Evolutionary conservation across 2,329 filamentous ascomycete species (phyloP).

Genomic region (Alternaria postmessia): DNA sequence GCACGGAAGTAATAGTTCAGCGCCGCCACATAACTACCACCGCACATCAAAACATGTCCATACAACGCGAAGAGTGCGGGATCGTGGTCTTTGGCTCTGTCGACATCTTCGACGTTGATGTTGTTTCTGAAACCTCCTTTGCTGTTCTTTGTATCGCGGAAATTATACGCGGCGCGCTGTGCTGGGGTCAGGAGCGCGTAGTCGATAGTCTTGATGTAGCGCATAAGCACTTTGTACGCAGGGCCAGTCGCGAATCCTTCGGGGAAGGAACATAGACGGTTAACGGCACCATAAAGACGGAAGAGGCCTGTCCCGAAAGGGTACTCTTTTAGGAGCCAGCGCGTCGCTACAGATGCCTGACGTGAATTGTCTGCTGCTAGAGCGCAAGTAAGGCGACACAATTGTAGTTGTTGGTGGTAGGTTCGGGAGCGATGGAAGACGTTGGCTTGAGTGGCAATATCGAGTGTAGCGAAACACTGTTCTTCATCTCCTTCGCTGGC

Average conservation of each 20-base stretch:
- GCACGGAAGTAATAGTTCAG: constrained; percentile 83
- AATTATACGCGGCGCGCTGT: constrained; percentile 55
- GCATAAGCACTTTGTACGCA: constrained; percentile 87
- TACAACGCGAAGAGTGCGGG: constrained; percentile 86
- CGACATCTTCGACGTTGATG: constrained; percentile 50
- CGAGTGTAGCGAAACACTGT: constrained; percentile 81
- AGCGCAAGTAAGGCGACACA: constrained; percentile 84
- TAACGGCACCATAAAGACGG: constrained; percentile 81
- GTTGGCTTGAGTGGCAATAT: constrained; percentile 79
- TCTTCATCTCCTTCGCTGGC: constrained; percentile 72
- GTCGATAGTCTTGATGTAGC: constrained; percentile 92
- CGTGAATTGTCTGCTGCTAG: constrained; percentile 80
- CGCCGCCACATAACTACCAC: constrained; percentile 82
- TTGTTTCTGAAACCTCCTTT: constrained; percentile 50
- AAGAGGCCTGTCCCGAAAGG: constrained; percentile 83
- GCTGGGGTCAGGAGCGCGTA: constrained; percentile 66
- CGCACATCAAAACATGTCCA: constrained; percentile 86
- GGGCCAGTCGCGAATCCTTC: constrained; percentile 79
- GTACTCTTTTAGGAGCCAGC: constrained; percentile 85
- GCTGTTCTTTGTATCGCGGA: constrained; percentile 44
- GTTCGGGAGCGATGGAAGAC: constrained; percentile 78
- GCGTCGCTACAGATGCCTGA: constrained; percentile 75
- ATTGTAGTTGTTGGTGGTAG: constrained; percentile 75
- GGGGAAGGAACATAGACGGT: constrained; percentile 77
- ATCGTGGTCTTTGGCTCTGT: constrained; percentile 62